Evolutionary conservation across 2,329 filamentous ascomycete genomes (phyloP), one percentile per base, ranked within the genome.

Genomic region (Camillea tinctor): DNA sequence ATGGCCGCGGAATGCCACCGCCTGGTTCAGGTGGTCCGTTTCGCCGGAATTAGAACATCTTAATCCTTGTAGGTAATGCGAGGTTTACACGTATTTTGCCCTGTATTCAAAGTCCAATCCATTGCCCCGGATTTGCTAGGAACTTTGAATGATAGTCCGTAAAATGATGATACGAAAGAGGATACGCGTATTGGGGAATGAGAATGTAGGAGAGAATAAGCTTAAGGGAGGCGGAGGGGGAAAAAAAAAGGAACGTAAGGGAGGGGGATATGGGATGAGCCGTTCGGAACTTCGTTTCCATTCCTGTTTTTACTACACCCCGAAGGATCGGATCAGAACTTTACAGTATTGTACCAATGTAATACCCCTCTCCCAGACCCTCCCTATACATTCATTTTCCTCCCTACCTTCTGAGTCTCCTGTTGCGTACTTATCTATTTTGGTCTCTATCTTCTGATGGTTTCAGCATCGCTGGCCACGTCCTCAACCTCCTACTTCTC

Each of bases 1-100:
- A 87, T 66, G 80, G 77, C 51, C 80, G 83, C 55, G 81, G 81
- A 23, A 82, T 84, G 74, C 82, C 82, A 55, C 82, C 82, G 24
- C 78, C 80, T 17, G 80, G 80, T 30, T 72, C 71, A 36, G 71
- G 68, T 36, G 70, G 66, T 57, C 70, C 69, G 19, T 80, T 75
- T 68, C 74, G 78, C 62, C 73, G 79, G 60, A 75, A 70, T 58
- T 72, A 68, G 44, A 23, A 22, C 22, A 44, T 17, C 36, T 15
- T 7, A 11, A 3, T 15, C 13, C 15, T 8, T 51, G 19, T 22
- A 22, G 50, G 40, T 26, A 54, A 56, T 57, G 26, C 54, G 60
- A 55, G 57, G 54, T 26, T 55, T 40, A 44, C 19, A 30, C 17
- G 11, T 15, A n/a, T n/a, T 44, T n/a, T 15, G n/a, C 17, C 36